phyloP scores from a whole-genome alignment of 169 alveolate genomes.

The Cryptosporidium bovis region DNA sequence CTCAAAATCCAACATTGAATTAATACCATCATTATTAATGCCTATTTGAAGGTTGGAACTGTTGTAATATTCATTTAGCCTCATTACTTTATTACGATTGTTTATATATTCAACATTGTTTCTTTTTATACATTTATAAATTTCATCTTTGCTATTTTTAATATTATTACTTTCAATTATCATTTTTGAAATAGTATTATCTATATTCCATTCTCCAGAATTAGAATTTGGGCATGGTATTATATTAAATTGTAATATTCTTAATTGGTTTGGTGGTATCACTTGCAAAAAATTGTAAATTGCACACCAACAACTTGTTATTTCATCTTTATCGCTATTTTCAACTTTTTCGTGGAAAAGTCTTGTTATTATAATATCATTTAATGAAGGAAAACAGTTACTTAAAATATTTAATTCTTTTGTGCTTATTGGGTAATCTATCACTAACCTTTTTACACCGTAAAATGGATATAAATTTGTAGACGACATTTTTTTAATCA shows the following conservation, averaged over 20 bases:
- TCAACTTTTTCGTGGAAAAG: conserved; percentile 50
- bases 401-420: conserved; percentile 48
- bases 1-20: conserved; percentile 18
- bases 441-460: conserved; percentile 24
- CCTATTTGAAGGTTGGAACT: not conserved
- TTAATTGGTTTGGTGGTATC: conserved; percentile 59
- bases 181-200: conserved; percentile 35
- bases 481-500: not conserved
- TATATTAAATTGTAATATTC: conserved; percentile 59
- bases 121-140: conserved; percentile 23
- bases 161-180: conserved; percentile 1
- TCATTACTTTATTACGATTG: conserved; percentile 28
- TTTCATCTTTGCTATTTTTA: conserved; percentile 9
- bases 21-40: not conserved
- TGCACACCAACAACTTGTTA: conserved; percentile 34
- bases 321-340: not conserved
- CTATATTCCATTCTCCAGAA: conserved; percentile 61
- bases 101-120: conserved; percentile 43
- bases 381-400: conserved; percentile 45
- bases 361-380: conserved; percentile 44
- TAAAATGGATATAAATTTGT: conserved; percentile 22
- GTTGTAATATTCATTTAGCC: conserved; percentile 40
- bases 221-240: conserved; percentile 57
- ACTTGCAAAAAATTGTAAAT: conserved; percentile 44
- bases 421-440: conserved; percentile 65